Conservation (phyloP, 768 basidiomycete species). For the Atractiella rhizophila region DNA sequence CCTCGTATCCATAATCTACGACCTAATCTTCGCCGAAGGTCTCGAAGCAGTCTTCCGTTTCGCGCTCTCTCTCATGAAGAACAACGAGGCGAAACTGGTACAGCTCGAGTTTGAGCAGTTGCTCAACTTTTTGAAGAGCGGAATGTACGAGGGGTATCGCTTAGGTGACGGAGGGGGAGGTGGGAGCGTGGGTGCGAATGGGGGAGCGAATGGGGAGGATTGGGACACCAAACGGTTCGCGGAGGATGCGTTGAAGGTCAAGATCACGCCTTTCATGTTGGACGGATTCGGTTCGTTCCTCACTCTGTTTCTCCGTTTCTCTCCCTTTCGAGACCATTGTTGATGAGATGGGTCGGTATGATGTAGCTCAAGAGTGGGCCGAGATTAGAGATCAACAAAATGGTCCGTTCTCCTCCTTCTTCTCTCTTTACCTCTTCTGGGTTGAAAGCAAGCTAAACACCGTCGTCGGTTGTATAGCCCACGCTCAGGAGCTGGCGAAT, state of each 20-base stretch:
- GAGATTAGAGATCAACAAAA: slow-evolving; percentile 7
- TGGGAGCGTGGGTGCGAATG: slow-evolving; percentile 10
- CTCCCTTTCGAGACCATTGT: not conserved
- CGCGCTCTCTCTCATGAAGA: slow-evolving; percentile 57
- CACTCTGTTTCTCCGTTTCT: not conserved
- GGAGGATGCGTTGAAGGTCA: slow-evolving; percentile 54
- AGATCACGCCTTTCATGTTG: slow-evolving; percentile 86
- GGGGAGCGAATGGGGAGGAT: slow-evolving; percentile 18
- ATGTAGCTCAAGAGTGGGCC: slow-evolving; percentile 9
- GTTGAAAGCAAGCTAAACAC: too few species aligned
- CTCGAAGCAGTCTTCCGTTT: slow-evolving; percentile 95
- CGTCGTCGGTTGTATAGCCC: too few species aligned
- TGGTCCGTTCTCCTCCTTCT: too few species aligned
- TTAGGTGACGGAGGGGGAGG: slow-evolving; percentile 9
- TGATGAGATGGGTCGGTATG: too few species aligned
- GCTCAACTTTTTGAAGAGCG: slow-evolving; percentile 51
- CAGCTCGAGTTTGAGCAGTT: slow-evolving; percentile 76
- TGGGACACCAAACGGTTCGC: slow-evolving; percentile 59
- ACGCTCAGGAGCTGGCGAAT: slow-evolving; percentile 56
- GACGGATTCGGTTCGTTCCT: slow-evolving; percentile 31
- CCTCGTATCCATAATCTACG: slow-evolving; percentile 85
- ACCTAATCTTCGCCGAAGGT: slow-evolving; percentile 84
- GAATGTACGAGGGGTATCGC: slow-evolving; percentile 55
- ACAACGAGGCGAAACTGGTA: slow-evolving; percentile 58
- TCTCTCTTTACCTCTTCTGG: too few species aligned